Evolutionary conservation across 371 early-diverging fungal genomes (phyloP), one percentile per base, ranked within the genome.

Genomic region (Cokeromyces recurvatus): DNA sequence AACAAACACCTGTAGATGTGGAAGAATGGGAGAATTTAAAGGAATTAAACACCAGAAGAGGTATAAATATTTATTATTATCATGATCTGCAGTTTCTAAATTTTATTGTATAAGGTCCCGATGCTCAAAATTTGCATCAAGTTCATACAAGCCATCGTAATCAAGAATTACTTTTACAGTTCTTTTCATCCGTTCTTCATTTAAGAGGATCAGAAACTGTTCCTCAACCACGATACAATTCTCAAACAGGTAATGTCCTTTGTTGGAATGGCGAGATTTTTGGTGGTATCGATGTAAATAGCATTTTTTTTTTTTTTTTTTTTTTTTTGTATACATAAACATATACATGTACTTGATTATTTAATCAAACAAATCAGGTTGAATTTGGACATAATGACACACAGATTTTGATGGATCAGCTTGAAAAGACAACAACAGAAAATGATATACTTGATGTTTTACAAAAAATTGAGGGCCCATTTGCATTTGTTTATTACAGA

Each of bases 251-350:
- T 4, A 77, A 85, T 53, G 54, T 85, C 4, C 59, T 92, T 9
- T 80, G 86, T 55, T 90, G 87, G 87, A 90, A 90, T 53, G 91
- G 91, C 22, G 91, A 90, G 51, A 72, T 87, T n/a, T 90, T 88
- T 74, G 79, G 71, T 46, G 91, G 89, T 1, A 57, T 87, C 4
- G 50, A 68, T 15, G 79, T 86, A 38, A 32, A 15, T 41, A 10
- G 11, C n/a, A n/a, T n/a, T n/a, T n/a, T n/a, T n/a, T n/a, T n/a
- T n/a, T n/a, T n/a, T n/a, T n/a, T n/a, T n/a, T n/a, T n/a, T n/a
- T n/a, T n/a, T n/a, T n/a, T n/a, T n/a, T n/a, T n/a, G n/a, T n/a
- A n/a, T n/a, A n/a, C 11, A 29, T 29, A 29, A 29, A 29, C 8
- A 29, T 29, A 29, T 29, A 29, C 8, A 29, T 29, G n/a, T n/a